Conservation (phyloP, 305 asterid genomes). For the Solanum hybrid region DNA sequence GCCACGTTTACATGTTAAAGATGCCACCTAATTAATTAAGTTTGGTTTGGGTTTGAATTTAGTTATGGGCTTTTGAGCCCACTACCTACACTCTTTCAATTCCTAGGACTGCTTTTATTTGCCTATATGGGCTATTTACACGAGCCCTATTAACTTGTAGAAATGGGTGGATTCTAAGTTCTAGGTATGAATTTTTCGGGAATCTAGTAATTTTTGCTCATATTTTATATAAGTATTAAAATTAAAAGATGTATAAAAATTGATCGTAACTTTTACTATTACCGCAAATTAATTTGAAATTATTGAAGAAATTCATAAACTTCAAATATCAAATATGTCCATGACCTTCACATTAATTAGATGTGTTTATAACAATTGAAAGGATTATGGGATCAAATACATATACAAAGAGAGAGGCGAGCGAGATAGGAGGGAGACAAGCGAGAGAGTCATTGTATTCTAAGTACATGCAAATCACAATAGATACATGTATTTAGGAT, state of each 20-base stretch:
- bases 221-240: background rate
- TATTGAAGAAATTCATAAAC: background rate
- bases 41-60: background rate
- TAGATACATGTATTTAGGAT: background rate
- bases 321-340: background rate
- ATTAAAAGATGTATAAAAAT: background rate
- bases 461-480: background rate
- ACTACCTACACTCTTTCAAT: background rate
- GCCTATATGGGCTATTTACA: background rate
- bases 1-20: background rate
- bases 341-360: background rate
- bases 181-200: background rate
- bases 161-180: background rate
- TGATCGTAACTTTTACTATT: background rate
- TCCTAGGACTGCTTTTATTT: background rate
- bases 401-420: background rate
- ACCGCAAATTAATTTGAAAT: background rate
- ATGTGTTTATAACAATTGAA: background rate
- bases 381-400: background rate
- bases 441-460: background rate
- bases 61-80: background rate
- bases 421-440: background rate
- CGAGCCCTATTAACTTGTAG: background rate
- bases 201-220: background rate
- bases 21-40: background rate